Evolutionary conservation across 2,329 filamentous ascomycete species (phyloP).

Genomic region (Rutstroemia sp.): DNA sequence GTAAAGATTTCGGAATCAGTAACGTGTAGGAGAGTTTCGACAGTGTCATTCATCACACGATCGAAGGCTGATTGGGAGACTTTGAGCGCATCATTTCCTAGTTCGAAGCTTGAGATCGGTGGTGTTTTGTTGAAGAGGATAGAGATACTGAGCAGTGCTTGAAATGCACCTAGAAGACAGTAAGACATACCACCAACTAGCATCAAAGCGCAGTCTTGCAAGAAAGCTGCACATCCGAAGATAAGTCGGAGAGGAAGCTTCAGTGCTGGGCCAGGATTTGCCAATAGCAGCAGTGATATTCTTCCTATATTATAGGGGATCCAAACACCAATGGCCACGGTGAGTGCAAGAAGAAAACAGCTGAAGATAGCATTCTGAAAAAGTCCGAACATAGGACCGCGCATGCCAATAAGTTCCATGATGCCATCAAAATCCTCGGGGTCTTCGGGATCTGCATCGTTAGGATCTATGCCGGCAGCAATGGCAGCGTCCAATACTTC

Average conservation of each 20-base stretch:
- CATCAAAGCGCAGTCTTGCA: conserved; percentile 69
- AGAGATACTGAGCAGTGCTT: conserved; percentile 12
- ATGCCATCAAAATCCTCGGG: conserved; percentile 94
- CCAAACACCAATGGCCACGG: conserved; percentile 79
- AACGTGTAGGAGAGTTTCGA: conserved; percentile 38
- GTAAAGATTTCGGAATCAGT: conserved; percentile 58
- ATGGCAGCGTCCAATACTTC: conserved; percentile 58
- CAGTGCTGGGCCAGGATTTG: conserved; percentile 64
- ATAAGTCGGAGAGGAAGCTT: conserved; percentile 65
- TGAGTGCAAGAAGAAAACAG: conserved; percentile 79
- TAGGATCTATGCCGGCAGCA: conserved; percentile 62
- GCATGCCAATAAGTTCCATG: conserved; percentile 93
- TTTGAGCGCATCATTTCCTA: conserved; percentile 13
- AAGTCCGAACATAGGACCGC: conserved; percentile 80
- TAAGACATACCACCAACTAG: conserved; percentile 48
- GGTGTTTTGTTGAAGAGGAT: background rate
- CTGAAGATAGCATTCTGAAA: conserved; percentile 96
- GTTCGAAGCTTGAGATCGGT: background rate
- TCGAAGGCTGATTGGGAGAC: conserved; percentile 24
- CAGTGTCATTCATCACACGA: conserved; percentile 41
- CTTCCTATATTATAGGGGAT: conserved; percentile 90
- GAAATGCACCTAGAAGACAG: conserved; percentile 17
- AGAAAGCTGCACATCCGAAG: conserved; percentile 66
- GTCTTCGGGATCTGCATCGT: conserved; percentile 73
- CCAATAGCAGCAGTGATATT: conserved; percentile 69